Percentiles rank a stretch among this genome's conserved stretches.
phyloP scores from a whole-genome alignment of 1,284 basidiomycete species.

The Sanguinoderma infundibulare region DNA sequence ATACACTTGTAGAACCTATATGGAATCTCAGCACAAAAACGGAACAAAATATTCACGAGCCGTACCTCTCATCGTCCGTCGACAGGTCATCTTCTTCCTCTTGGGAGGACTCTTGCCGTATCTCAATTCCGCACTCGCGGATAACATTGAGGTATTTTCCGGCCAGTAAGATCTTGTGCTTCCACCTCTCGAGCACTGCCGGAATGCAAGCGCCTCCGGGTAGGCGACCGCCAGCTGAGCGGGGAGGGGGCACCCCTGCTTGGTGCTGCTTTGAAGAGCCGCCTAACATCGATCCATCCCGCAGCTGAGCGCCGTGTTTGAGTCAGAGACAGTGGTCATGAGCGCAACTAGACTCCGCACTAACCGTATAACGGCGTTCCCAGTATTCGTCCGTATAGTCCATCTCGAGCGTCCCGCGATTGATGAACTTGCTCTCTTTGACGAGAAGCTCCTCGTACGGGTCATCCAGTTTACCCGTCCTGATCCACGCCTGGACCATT shows the following conservation, averaged over 20 bases:
- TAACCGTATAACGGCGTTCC: slow-evolving; percentile 90
- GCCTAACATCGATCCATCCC: slow-evolving; percentile 78
- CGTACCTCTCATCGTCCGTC: slow-evolving; percentile 83
- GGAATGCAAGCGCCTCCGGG: slow-evolving; percentile 94
- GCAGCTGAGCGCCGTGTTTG: slow-evolving; percentile 52
- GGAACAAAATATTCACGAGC: background rate
- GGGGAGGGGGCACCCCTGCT: slow-evolving; percentile 73
- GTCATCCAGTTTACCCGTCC: slow-evolving; percentile 80
- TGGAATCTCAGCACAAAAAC: slow-evolving; percentile 11
- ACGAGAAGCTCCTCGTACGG: slow-evolving; percentile 93
- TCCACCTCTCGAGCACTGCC: slow-evolving; percentile 88
- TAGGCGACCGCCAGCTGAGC: slow-evolving; percentile 72
- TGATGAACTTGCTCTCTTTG: slow-evolving; percentile 90
- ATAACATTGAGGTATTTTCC: slow-evolving; percentile 98
- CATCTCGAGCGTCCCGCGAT: slow-evolving; percentile 84
- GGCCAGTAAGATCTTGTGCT: slow-evolving; percentile 91
- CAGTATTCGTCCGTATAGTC: slow-evolving; percentile 98
- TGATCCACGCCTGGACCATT: slow-evolving; percentile 87
- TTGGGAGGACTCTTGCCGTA: slow-evolving; percentile 51
- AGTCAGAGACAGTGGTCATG: background rate
- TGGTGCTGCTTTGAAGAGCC: slow-evolving; percentile 67
- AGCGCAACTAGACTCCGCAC: background rate
- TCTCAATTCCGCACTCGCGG: slow-evolving; percentile 91
- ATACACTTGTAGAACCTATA: slow-evolving; percentile 86
- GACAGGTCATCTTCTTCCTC: slow-evolving; percentile 55